Evolutionary conservation across 805 yeast species (phyloP), one percentile per base, ranked within the genome.

Genomic region (Myxozyma mucilagina): DNA sequence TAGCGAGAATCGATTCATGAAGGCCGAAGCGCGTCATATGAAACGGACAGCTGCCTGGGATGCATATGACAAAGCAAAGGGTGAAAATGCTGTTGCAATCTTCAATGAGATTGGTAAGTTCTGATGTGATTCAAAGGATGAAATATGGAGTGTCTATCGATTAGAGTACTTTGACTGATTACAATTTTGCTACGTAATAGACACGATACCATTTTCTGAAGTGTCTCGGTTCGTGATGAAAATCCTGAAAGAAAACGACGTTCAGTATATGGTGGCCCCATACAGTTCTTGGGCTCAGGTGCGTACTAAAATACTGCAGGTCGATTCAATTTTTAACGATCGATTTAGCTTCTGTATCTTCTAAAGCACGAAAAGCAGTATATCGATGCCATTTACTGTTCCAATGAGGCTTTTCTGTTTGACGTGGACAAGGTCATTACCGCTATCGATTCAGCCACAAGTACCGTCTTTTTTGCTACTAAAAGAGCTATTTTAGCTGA

Each of bases 241-340:
- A 29, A 81, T 82, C 57, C 82, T 93, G 60, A 78, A 80, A 41
- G 81, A 79, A 20, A 77, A 80, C 52, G 80, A 77, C 2, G 74
- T 89, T 11, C 87, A 86, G 60, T 92, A 81, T 70, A 74, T 90
- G 59, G 83, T 91, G 11, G 87, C 96, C 39, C 98, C 98, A 4
- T 91, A 85, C 70, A 80, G 85, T 47, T 84, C 97, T 0, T 85
- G 90, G 75, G 82, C 86, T 44, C 60, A 57, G 60, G 60, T 50
- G 24, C 29, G 47, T 29, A 14, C 24, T 49, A 20, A 8, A 43
- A 9, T 24, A 18, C 4, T 10, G 16, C 18, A 44, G 24, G 11
- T n/a, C 14, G 3, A n/a, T 10, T 13, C 14, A 3, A n/a, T 11
- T 35, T 20, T 51, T 56, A 38, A 48, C 31, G 16, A n/a, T n/a